These are phyloP conservation scores for Amaranthus tricolor DNA, from an alignment of 179 eudicot genomes.

Conservation along the genomic window DNA sequence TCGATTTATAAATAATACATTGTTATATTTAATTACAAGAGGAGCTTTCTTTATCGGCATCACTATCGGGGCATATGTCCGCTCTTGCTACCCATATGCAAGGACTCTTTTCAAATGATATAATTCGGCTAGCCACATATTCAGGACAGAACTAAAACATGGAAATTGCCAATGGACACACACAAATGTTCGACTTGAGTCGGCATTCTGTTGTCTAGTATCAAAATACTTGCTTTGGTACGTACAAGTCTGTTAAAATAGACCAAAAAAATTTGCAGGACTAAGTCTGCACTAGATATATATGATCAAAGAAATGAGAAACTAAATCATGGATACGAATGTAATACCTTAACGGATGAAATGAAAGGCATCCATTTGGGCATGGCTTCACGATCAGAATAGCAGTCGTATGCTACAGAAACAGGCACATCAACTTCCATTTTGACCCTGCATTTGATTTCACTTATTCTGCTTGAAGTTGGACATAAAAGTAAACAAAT, in stretches of 20 bases:
- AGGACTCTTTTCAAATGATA: neutral
- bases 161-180: no score
- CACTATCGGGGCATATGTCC: no score
- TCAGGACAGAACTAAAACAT: neutral
- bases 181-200: no score
- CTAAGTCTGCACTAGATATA: no score
- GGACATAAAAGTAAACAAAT: neutral
- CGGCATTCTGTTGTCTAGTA: no score
- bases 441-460: constrained; percentile 54
- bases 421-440: constrained; percentile 76
- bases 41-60: no score
- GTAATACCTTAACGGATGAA: constrained; percentile 69
- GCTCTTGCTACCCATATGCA: no score
- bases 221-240: no score
- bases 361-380: constrained; percentile 97
- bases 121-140: neutral
- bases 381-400: constrained; percentile 85
- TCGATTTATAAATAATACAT: no score
- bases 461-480: neutral
- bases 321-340: neutral
- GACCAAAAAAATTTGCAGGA: neutral
- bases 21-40: no score
- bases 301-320: neutral
- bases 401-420: constrained; percentile 78
- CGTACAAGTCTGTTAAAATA: no score